Conservation (phyloP, 2,329 filamentous ascomycete genomes). For the Zarea fungicola region DNA sequence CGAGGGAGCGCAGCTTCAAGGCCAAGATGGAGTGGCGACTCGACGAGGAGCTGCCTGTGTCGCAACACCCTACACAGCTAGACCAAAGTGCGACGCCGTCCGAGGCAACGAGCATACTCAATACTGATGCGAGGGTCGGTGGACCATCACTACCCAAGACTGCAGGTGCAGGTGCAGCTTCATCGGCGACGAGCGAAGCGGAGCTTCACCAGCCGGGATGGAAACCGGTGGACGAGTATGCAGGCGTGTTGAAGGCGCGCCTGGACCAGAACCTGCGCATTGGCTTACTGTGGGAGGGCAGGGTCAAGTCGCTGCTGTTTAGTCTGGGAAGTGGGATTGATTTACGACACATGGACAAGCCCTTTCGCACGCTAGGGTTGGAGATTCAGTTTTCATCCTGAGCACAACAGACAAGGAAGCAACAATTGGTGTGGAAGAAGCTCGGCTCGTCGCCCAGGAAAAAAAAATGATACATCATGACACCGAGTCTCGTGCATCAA, state of each 20-base stretch:
- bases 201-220: conserved; percentile 14
- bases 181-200: background rate
- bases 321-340: conserved; percentile 85
- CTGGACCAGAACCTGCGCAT: conserved; percentile 85
- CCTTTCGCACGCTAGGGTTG: conserved; percentile 70
- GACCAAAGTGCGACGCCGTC: too few species aligned
- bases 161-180: conserved; percentile 11
- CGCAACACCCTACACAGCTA: too few species aligned
- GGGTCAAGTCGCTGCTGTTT: conserved; percentile 87
- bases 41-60: conserved; percentile 26
- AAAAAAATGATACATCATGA: too few species aligned
- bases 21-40: conserved; percentile 49
- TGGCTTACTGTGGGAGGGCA: conserved; percentile 85
- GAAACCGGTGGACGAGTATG: conserved; percentile 57
- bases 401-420: background rate
- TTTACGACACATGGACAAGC: conserved; percentile 67
- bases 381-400: conserved; percentile 80
- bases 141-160: too few species aligned
- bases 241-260: conserved; percentile 83
- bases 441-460: too few species aligned
- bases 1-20: conserved; percentile 41
- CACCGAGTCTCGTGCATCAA: too few species aligned
- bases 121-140: too few species aligned
- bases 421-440: too few species aligned
- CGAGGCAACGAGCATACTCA: too few species aligned